Base-by-base conservation (phyloP, 1,139 yeast genomes). In the Lodderomyces orthopsilosis region DNA sequence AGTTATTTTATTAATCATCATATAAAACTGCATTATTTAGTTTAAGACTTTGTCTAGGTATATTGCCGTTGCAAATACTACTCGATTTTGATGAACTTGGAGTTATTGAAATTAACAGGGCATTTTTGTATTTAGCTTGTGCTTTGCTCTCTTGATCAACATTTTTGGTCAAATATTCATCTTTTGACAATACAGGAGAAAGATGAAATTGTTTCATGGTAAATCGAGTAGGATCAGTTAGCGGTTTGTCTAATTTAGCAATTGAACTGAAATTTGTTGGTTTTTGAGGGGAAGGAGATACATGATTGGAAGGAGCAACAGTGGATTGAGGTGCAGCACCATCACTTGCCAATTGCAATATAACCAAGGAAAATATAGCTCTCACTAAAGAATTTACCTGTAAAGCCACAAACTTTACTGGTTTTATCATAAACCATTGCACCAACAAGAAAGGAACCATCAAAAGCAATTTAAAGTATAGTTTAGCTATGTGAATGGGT, bases 381-480 rank as follows among this genome's bases (percentile, higher is more conserved):
- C 37, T 43, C 14, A 43, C 32, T n/a, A 42, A 6, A 5, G 17
- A 28, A 35, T n/a, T 40, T 6, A 34, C 24, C 7, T 38, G 23
- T 14, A 28, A 38, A 24, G 34, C 26, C 9, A 19, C 17, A n/a
- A 43, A 21, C n/a, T 35, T 35, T 9, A 41, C 15, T 10, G 51
- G 48, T 38, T 38, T 41, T 2, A 45, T 21, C 5, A 45, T 9
- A 15, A 40, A 15, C 47, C 46, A 45, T 18, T 35, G 38, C 1
- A 47, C 5, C 6, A 47, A 9, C 15, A 42, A 21, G 13, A 30
- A 21, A 12, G 66, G 65, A 18, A 61, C 32, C 34, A 56, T 54
- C 15, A 59, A 40, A 10, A 18, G 51, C 23, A 7, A 54, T 22
- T 52, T 54, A 10, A 59, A 28, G 41, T 52, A 52, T 17, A 53